A percentile compares a stretch with the other conserved stretches of the same genome.
These are phyloP conservation scores for Panellus pusillus DNA, from an alignment of 768 basidiomycete genomes.

Conservation along the genomic window DNA sequence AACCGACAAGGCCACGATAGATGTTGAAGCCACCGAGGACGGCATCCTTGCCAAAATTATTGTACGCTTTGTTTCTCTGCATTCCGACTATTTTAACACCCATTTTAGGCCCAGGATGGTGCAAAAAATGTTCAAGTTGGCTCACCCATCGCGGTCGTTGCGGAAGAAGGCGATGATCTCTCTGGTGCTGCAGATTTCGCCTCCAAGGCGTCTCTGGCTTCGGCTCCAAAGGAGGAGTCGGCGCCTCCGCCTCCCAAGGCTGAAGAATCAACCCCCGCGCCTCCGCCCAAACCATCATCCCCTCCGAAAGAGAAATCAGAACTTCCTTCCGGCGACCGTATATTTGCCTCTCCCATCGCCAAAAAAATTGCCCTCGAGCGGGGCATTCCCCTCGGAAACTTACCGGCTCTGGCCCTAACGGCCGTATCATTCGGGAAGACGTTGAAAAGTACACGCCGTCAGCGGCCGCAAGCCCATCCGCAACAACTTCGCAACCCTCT, in stretches of 20 bases:
- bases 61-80: constrained; percentile 44
- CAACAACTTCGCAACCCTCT: constrained; percentile 47
- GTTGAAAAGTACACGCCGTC: constrained; percentile 84
- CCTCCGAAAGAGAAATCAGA: constrained; percentile 44
- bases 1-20: constrained; percentile 99
- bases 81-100: constrained; percentile 7
- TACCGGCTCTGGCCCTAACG: constrained; percentile 92
- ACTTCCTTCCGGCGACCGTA: constrained; percentile 68
- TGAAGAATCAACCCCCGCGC: background rate
- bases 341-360: constrained; percentile 94
- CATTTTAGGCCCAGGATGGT: constrained; percentile 72
- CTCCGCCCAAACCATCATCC: constrained; percentile 28
- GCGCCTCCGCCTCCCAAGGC: constrained; percentile 26
- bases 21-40: constrained; percentile 98
- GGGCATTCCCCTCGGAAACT: constrained; percentile 84
- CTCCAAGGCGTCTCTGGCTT: constrained; percentile 52
- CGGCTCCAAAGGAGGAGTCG: constrained; percentile 40
- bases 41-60: constrained; percentile 97
- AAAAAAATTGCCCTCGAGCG: constrained; percentile 96
- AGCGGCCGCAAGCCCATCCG: constrained; percentile 40
- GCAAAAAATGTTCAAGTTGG: constrained; percentile 88
- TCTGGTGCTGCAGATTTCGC: constrained; percentile 78
- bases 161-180: constrained; percentile 93
- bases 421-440: constrained; percentile 92
- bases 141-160: constrained; percentile 85